These are phyloP conservation scores for Melocanna baccifera DNA, from an alignment of 176 grass and related monocot genomes.

Conservation along the genomic window DNA sequence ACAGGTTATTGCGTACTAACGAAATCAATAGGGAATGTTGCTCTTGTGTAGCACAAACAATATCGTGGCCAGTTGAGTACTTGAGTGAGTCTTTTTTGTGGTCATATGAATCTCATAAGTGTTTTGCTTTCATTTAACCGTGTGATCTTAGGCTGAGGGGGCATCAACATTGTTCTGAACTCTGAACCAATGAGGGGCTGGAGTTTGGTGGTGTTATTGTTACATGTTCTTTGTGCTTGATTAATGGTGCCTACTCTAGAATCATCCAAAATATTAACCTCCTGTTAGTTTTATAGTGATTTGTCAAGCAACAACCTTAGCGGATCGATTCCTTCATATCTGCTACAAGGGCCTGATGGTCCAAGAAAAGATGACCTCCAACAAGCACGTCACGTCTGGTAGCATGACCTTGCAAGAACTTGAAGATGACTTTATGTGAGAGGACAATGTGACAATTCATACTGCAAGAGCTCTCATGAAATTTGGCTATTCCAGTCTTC, in stretches of 20 bases:
- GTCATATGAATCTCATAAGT: background rate
- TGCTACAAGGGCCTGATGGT: slow-evolving; percentile 97
- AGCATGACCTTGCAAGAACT: slow-evolving; percentile 48
- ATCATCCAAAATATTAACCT: no score
- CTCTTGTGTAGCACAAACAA: background rate
- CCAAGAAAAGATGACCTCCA: slow-evolving; percentile 94
- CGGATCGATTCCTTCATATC: no score
- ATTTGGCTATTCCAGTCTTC: background rate
- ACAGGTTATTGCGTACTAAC: background rate
- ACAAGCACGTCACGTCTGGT: slow-evolving; percentile 68
- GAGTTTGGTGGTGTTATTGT: slow-evolving; percentile 25
- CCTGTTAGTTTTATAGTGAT: no score
- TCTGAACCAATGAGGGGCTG: slow-evolving; percentile 47
- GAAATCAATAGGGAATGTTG: background rate
- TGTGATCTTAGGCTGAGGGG: slow-evolving; percentile 21
- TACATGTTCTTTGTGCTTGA: slow-evolving; percentile 42
- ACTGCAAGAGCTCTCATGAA: slow-evolving; percentile 14
- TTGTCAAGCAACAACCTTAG: no score
- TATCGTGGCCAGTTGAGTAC: no score
- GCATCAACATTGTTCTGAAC: slow-evolving; percentile 9
- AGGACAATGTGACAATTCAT: background rate
- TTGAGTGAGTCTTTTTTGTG: background rate
- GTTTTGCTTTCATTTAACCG: background rate
- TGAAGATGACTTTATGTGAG: no score
- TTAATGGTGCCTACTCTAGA: slow-evolving; percentile 41